Evolutionary conservation across 2,329 filamentous ascomycete species (phyloP), one percentile per base, ranked within the genome.

Genomic region (Cladosporium velox): DNA sequence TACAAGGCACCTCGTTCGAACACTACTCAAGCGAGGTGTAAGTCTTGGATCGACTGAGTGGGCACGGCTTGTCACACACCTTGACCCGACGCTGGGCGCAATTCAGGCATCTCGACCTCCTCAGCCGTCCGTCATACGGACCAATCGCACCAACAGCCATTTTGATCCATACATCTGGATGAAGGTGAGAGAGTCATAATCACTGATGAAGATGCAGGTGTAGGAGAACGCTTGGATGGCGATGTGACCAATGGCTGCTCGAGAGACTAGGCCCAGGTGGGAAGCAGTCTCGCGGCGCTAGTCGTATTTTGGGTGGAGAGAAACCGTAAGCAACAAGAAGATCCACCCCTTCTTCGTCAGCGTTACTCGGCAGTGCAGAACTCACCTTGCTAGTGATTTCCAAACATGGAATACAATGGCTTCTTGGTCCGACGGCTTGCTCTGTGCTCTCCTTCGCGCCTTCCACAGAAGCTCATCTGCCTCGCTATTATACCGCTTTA

Each of bases 91-190:
- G 57, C 8, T 14, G 18, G 34, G 35, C 34, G 26, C 57, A 59
- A 26, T 41, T 47, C 14, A 59, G 26, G 57, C 57, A 59, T 32
- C 57, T 59, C 15, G 57, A 59, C 6, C 57, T 35, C 12, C 14
- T 59, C 1, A 41, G 57, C 24, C 57, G 28, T 4, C 32, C 47
- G 24, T 59, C 57, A 12, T 47, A 47, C 24, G 57, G 57, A 14
- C 57, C 57, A 30, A 41, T 34, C 32, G 55, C 30, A 58, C 35
- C 32, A 18, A 28, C 30, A 58, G 21, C 55, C 55, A 54, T 54
- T n/a, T 18, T 28, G 12, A n/a, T 18, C 7, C 54, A 38, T 15
- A n/a, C 32, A 58, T 38, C 12, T n/a, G 51, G 51, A 11, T 18
- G 6, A 32, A 32, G 28, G 8, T n/a, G 18, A 11, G 15, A 44